phyloP scores from a whole-genome alignment of 1,284 basidiomycete species.

The Waitea zeae region DNA sequence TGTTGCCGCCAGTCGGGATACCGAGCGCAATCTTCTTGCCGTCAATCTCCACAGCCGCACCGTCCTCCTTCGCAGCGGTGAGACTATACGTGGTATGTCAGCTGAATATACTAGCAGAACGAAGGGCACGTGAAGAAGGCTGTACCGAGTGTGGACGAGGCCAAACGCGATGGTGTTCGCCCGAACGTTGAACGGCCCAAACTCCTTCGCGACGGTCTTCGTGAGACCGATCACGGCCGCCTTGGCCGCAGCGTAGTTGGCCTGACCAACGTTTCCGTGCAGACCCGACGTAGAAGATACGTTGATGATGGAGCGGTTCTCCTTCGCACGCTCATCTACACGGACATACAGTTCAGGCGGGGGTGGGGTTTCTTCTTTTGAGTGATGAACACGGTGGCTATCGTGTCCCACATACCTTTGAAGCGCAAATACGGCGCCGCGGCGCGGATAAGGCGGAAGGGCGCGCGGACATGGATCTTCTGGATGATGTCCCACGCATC shows the following conservation, averaged over 20 bases:
- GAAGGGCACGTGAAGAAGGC: constrained; percentile 6
- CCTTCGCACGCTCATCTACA: too few species aligned
- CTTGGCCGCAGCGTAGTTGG: constrained; percentile 71
- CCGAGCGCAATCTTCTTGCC: constrained; percentile 76
- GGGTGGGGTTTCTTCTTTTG: neutral
- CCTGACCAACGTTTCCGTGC: constrained; percentile 75
- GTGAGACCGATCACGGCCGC: constrained; percentile 62
- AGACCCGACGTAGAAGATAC: constrained; percentile 65
- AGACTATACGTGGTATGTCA: too few species aligned
- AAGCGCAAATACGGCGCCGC: constrained; percentile 75
- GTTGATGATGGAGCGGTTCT: constrained; percentile 65
- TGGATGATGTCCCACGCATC: constrained; percentile 70
- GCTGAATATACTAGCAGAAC: constrained; percentile 16
- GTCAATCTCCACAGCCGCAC: constrained; percentile 60
- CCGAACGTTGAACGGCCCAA: constrained; percentile 70
- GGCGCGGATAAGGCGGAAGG: constrained; percentile 71
- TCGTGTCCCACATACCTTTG: constrained; percentile 32
- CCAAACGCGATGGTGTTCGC: constrained; percentile 74
- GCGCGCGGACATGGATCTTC: constrained; percentile 70
- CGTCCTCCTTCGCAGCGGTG: constrained; percentile 61
- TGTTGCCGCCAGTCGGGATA: constrained; percentile 33
- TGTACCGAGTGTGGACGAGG: constrained; percentile 55
- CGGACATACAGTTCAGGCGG: neutral
- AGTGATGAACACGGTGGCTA: neutral
- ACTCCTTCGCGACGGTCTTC: constrained; percentile 79